Base-by-base conservation (phyloP, 805 yeast species). In the Metschnikowia santaceciliae region DNA sequence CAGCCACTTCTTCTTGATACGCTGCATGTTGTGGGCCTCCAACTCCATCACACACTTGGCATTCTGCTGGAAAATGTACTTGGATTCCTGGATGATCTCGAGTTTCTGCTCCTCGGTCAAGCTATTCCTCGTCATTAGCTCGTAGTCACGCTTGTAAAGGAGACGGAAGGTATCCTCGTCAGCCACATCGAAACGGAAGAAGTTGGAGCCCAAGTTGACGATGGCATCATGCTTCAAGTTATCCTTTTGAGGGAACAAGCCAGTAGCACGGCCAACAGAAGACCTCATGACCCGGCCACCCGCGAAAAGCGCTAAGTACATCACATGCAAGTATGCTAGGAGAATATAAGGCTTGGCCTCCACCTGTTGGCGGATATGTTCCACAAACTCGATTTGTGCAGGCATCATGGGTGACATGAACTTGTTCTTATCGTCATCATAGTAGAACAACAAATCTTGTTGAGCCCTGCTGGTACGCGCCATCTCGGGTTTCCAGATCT, bases 291-390 rank as follows among this genome's bases (percentile, higher is more conserved):
- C 74, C 55, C 83, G 75, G 15, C 95, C 96, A 46, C 96, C 96
- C 1, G 96, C 96, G 71, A 88, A 88, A 46, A 88, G 76, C 0
- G 94, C 96, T 62, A 88, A 70, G 68, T 88, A 88, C 81, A 88
- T 77, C 44, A 87, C 94, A 64, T 88, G 96, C 72, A 89, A 81
- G 66, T 88, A 88, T 4, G 96, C 94, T 43, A 88, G 72, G 35
- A 88, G 67, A 19, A 87, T 67, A 58, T 86, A 80, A 6, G 96
- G 96, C 61, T 84, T 83, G 42, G 78, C 82, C 40, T 62, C 62
- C 34, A 86, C 78, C 7, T 75, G 76, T 44, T 69, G 64, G 36
- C 72, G 68, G 50, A 88, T 86, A 63, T 85, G 90, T 36, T 83
- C 65, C 32, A 76, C 77, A 60, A 84, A 86, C 35, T 71, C 81